Conservation (phyloP, 2,329 filamentous ascomycete species). For the Monosporascus sp. region DNA sequence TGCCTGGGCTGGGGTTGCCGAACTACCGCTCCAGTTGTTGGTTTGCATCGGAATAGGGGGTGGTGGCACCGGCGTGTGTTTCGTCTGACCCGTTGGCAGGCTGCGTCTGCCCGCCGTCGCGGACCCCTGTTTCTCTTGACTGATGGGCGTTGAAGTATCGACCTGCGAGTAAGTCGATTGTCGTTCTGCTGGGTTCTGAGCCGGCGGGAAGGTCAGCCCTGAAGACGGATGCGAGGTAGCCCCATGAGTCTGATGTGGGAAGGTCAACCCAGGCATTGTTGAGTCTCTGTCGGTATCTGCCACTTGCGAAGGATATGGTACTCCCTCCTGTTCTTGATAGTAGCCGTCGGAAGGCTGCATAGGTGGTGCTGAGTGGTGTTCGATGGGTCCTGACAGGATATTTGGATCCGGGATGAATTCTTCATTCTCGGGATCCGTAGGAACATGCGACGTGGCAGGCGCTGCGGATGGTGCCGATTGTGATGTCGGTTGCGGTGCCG, state of each 20-base stretch:
- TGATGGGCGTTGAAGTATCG: slow-evolving; percentile 1
- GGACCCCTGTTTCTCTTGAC: slow-evolving; percentile 8
- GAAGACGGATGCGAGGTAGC: slow-evolving; percentile 10
- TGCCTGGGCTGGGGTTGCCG: slow-evolving; percentile 10
- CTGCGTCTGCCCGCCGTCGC: slow-evolving; percentile 15
- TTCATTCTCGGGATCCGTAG: slow-evolving; percentile 23
- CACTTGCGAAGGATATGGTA: slow-evolving; percentile 13
- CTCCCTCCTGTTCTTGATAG: slow-evolving; percentile 11
- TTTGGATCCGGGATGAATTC: slow-evolving; percentile 30
- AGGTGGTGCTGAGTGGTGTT: slow-evolving; percentile 11
- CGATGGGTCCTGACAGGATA: slow-evolving; percentile 22
- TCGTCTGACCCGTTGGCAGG: slow-evolving; percentile 15
- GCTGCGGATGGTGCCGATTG: background rate
- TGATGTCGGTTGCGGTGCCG: background rate
- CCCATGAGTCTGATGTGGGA: slow-evolving; percentile 12
- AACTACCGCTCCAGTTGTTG: slow-evolving; percentile 11
- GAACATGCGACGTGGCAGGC: background rate
- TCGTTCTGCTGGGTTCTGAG: slow-evolving; percentile 10
- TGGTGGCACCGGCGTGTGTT: slow-evolving; percentile 18
- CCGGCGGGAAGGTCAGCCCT: slow-evolving; percentile 7
- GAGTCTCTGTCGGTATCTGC: slow-evolving; percentile 5
- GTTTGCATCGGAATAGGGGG: slow-evolving; percentile 14
- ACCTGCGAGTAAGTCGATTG: slow-evolving; percentile 8
- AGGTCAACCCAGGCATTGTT: slow-evolving; percentile 8
- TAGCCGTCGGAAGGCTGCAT: slow-evolving; percentile 12